These are phyloP conservation scores for Linum lewisii DNA, from an alignment of 345 rosid genomes.

Conservation along the genomic window DNA sequence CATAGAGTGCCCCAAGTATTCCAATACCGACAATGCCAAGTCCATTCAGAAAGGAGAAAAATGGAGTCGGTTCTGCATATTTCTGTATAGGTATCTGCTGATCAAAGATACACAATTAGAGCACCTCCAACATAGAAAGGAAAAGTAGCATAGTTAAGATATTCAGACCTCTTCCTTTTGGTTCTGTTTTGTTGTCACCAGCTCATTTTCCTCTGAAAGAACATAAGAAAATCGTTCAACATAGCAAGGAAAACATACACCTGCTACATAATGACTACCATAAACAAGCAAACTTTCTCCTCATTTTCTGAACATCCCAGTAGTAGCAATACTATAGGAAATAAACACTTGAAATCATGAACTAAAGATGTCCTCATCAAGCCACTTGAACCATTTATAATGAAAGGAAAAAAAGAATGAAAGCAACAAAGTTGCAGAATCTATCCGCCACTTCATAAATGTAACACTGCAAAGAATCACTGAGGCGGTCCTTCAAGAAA, in stretches of 20 bases:
- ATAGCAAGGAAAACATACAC: too few relatives aligned
- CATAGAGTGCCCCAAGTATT: conserved; percentile 81
- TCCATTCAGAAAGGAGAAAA: conserved; percentile 60
- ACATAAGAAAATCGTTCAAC: conserved; percentile 15
- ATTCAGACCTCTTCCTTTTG: conserved; percentile 42
- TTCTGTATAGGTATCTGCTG: conserved; percentile 33
- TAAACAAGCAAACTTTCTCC: too few relatives aligned
- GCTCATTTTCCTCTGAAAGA: conserved; percentile 40
- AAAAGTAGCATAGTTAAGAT: conserved; percentile 13
- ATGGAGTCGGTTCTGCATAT: conserved; percentile 41
- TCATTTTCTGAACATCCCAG: too few relatives aligned
- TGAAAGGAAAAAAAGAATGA: too few relatives aligned
- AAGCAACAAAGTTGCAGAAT: too few relatives aligned
- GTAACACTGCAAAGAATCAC: not conserved
- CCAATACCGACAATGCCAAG: conserved; percentile 67
- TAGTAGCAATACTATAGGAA: too few relatives aligned
- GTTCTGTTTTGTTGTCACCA: conserved; percentile 22
- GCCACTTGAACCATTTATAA: too few relatives aligned
- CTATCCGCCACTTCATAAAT: too few relatives aligned
- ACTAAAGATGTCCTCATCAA: too few relatives aligned
- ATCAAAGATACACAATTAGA: conserved; percentile 11
- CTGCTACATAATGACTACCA: too few relatives aligned
- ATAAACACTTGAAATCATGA: too few relatives aligned
- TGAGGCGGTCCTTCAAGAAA: not conserved
- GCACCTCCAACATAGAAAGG: conserved; percentile 3